Base-by-base conservation (phyloP, 1,139 yeast genomes). In the Saccharomyces hybrid region DNA sequence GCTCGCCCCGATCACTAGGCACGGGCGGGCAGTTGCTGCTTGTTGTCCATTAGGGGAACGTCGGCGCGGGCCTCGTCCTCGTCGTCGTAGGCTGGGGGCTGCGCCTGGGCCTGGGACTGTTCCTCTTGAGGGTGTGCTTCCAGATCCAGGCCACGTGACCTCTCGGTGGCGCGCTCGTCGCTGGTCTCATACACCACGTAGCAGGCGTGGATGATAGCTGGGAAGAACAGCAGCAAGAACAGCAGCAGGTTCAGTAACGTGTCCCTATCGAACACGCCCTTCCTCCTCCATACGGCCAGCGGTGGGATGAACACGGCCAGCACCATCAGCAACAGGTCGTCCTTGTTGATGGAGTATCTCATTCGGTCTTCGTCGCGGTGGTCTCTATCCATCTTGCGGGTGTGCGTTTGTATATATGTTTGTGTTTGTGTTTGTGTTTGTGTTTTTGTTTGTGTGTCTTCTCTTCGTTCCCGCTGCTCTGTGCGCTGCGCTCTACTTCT, bases 181-280 rank as follows among this genome's bases (percentile, higher is more conserved):
- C 66, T 62, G 4, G 68, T 62, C 52, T 58, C 64, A 49, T 64
- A 59, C 14, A 67, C 55, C 7, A 67, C 61, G 52, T 64, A 67
- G 12, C 60, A 55, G 7, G 67, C 64, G 53, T 67, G 69, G n/a
- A 66, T 51, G 2, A 59, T 55, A 3, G 68, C 69, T 12, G 69
- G 69, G 54, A 67, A 56, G 51, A 60, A 64, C n/a, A 64, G 53
- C 9, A 64, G 28, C 1, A 64, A 14, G 14, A 60, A 60, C n/a
- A 67, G 51, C 12, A 65, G 47, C 21, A 66, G 1, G 50, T 61
- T 65, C 14, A 67, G 51, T 41, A 66, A 55, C 14, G 61, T 56
- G 41, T 65, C 69, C 49, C 60, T 63, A 19, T 58, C 56, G 52
- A 59, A 62, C 47, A 66, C 58, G 3, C 71, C 71, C 31, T 57